These are phyloP conservation scores for Limtongozyma cylindracea DNA, from an alignment of 805 yeast species.

Conservation along the genomic window DNA sequence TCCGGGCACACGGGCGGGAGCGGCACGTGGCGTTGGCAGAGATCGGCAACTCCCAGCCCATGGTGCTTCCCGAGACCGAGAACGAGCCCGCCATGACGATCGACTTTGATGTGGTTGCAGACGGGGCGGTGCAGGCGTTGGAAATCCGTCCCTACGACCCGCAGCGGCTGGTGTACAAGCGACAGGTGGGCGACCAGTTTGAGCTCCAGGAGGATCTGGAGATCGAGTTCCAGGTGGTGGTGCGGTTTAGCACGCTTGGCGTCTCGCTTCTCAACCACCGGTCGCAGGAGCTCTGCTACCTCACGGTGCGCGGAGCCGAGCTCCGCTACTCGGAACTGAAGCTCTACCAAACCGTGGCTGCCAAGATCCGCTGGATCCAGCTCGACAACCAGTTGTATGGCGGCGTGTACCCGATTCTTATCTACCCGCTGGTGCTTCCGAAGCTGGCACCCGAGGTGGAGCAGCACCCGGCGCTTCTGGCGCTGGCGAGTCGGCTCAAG, in stretches of 20 bases:
- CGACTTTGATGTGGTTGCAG: constrained; percentile 83
- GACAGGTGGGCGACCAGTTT: constrained; percentile 16
- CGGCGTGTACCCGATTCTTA: constrained; percentile 62
- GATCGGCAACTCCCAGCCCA: constrained; percentile 76
- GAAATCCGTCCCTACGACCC: constrained; percentile 69
- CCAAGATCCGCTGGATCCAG: constrained; percentile 85
- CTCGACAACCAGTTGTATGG: constrained; percentile 82
- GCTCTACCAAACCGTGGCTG: constrained; percentile 51
- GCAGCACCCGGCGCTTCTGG: constrained; percentile 77
- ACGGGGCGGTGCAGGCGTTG: constrained; percentile 82
- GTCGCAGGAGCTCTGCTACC: constrained; percentile 56
- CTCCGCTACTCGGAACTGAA: constrained; percentile 64
- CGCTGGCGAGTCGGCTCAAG: constrained; percentile 57
- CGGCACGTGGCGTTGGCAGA: constrained; percentile 72
- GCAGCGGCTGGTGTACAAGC: constrained; percentile 46
- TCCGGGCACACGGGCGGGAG: constrained; percentile 49
- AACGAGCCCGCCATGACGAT: constrained; percentile 24
- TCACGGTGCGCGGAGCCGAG: constrained; percentile 66
- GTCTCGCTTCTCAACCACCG: constrained; percentile 55
- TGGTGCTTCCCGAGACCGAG: constrained; percentile 32
- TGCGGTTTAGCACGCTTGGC: constrained; percentile 70
- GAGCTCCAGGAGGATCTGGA: constrained; percentile 29
- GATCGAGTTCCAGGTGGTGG: constrained; percentile 22
- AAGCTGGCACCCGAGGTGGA: constrained; percentile 64
- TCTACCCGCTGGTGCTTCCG: constrained; percentile 81